Evolutionary conservation across 305 asterid species (phyloP).

Genomic region (Andrographis paniculata): DNA sequence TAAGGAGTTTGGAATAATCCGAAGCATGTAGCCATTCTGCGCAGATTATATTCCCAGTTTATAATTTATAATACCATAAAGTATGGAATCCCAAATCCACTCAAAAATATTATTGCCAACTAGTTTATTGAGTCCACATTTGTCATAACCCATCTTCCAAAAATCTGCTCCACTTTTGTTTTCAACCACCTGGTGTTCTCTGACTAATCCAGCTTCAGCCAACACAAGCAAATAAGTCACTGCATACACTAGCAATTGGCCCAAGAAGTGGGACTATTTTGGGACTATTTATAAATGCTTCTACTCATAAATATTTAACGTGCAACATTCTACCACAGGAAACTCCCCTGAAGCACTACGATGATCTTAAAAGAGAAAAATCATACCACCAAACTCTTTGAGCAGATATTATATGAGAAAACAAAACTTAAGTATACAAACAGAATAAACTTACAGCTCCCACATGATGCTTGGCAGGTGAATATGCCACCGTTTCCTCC

Average conservation of each 20-base stretch:
- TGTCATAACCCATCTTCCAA: too few species aligned
- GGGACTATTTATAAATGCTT: too few species aligned
- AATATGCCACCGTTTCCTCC: slow-evolving; percentile 69
- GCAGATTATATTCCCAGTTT: too few species aligned
- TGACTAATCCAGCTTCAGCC: too few species aligned
- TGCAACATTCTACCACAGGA: not conserved
- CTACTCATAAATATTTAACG: not conserved
- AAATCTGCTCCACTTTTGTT: too few species aligned
- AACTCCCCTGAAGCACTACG: too few species aligned
- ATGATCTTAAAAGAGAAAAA: not conserved
- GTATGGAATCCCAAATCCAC: not conserved
- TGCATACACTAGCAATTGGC: too few species aligned
- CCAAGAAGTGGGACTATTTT: too few species aligned
- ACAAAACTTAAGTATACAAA: slow-evolving; percentile 1
- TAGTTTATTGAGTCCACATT: not conserved
- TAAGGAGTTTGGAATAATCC: too few species aligned
- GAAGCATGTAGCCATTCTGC: too few species aligned
- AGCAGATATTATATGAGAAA: not conserved
- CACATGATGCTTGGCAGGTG: slow-evolving; percentile 66
- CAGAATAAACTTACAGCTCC: slow-evolving; percentile 79
- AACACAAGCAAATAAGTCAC: too few species aligned
- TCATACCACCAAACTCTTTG: not conserved
- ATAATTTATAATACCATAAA: not conserved
- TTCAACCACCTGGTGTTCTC: too few species aligned
- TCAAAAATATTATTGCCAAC: not conserved